A percentile compares a stretch with the other conserved stretches of the same genome.
These are phyloP conservation scores for Aulographum hederae DNA, from an alignment of 2,329 filamentous ascomycete genomes.

Conservation along the genomic window DNA sequence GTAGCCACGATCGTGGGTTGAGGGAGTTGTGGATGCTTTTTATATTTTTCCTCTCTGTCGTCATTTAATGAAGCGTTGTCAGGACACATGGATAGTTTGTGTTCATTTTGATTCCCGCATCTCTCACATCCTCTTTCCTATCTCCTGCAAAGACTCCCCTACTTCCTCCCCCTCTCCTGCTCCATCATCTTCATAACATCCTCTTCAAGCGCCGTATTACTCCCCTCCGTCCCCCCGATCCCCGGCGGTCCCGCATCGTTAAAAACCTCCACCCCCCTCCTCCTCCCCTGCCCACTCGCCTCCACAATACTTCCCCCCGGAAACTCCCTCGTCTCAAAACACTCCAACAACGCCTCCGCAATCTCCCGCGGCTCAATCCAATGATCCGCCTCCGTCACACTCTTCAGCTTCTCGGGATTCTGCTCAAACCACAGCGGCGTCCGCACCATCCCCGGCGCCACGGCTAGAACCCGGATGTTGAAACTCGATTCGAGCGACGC, in stretches of 20 bases:
- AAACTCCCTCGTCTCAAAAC: conserved; percentile 1
- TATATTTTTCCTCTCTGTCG: too few species aligned
- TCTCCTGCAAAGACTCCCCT: too few species aligned
- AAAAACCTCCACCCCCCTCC: conserved; percentile 1
- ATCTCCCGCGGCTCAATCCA: conserved; percentile 5
- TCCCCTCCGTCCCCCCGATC: conserved; percentile 13
- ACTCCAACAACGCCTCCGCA: conserved; percentile 1
- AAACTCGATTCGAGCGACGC: background rate
- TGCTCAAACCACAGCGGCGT: conserved; percentile 2
- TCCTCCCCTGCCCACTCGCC: conserved; percentile 1
- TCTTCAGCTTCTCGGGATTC: conserved; percentile 3
- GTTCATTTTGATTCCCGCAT: too few species aligned
- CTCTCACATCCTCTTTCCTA: too few species aligned
- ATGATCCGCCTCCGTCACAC: background rate
- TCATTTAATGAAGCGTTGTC: too few species aligned
- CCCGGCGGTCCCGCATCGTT: conserved; percentile 4
- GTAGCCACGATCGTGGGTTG: too few species aligned
- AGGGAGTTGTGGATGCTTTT: too few species aligned
- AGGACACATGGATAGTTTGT: too few species aligned
- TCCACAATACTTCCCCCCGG: conserved; percentile 4
- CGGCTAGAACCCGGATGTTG: conserved; percentile 1
- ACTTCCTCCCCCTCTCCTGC: conserved; percentile 24
- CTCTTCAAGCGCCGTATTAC: conserved; percentile 6
- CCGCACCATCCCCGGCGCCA: background rate
- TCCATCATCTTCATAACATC: conserved; percentile 31